phyloP scores from a whole-genome alignment of 2,329 filamentous ascomycete genomes.

The Cordyceps cateniannulata region DNA sequence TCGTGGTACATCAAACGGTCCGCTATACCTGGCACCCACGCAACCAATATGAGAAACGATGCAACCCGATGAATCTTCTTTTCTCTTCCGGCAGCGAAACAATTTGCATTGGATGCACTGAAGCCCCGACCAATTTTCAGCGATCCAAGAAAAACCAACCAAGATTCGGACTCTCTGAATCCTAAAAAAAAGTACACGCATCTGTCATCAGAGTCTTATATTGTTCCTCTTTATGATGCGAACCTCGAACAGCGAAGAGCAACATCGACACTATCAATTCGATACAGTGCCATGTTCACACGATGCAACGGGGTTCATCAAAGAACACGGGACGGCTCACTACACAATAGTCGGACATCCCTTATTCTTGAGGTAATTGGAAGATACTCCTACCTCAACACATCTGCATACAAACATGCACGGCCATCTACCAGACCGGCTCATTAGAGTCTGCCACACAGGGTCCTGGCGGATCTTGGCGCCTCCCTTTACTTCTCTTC shows the following conservation, averaged over 20 bases:
- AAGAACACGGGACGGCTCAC: too few species aligned
- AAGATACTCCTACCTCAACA: too few species aligned
- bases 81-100: background rate
- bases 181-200: background rate
- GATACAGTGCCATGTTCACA: background rate
- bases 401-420: too few species aligned
- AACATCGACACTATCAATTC: background rate
- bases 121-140: background rate
- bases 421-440: too few species aligned
- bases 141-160: background rate
- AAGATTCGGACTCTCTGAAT: background rate
- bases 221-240: too few species aligned
- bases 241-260: too few species aligned
- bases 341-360: too few species aligned
- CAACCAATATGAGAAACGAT: slow-evolving; percentile 3
- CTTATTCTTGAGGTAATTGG: too few species aligned
- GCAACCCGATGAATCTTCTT: background rate
- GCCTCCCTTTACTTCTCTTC: background rate
- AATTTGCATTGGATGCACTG: background rate
- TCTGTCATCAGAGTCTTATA: background rate
- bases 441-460: too few species aligned
- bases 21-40: background rate
- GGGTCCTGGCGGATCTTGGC: too few species aligned
- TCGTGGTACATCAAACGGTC: background rate
- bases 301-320: background rate